phyloP scores from a whole-genome alignment of 2,329 filamentous ascomycete species.

The Mycosphaerella arachidis region DNA sequence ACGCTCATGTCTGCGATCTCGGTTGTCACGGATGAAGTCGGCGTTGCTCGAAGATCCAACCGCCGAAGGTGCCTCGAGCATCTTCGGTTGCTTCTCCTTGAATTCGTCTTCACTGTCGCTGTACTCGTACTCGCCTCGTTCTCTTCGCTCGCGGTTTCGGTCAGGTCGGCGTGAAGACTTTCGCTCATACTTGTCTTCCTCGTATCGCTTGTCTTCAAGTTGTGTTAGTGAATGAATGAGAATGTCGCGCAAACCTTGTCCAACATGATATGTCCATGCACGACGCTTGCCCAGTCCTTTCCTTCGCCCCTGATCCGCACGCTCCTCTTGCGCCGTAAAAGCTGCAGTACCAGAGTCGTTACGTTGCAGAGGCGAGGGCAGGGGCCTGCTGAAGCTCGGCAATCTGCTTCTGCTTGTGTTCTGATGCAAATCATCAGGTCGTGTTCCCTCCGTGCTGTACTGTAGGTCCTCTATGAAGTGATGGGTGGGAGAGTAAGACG shows the following conservation, averaged over 20 bases:
- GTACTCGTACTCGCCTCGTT: constrained; percentile 33
- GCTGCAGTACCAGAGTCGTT: constrained; percentile 16
- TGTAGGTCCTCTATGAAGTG: background rate
- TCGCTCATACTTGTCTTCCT: constrained; percentile 28
- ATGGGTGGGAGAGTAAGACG: constrained; percentile 8
- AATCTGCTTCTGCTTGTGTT: background rate
- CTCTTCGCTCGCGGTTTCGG: constrained; percentile 27
- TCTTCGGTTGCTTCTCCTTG: constrained; percentile 26
- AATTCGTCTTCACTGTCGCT: constrained; percentile 34
- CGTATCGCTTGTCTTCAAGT: constrained; percentile 28
- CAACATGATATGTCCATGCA: constrained; percentile 8
- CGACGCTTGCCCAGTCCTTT: constrained; percentile 5
- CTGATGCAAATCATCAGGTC: constrained; percentile 3
- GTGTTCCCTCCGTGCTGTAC: background rate
- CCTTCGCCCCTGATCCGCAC: constrained; percentile 11
- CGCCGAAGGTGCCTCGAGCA: constrained; percentile 33
- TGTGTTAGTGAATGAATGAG: constrained; percentile 18
- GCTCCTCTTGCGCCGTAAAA: constrained; percentile 15
- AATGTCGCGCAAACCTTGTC: constrained; percentile 9
- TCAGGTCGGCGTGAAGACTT: constrained; percentile 24
- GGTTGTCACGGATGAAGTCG: constrained; percentile 28
- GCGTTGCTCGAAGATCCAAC: constrained; percentile 15
- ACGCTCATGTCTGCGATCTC: constrained; percentile 25
- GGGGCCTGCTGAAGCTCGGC: constrained; percentile 11
- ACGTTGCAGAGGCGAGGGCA: constrained; percentile 13